Percentiles rank a stretch among this genome's conserved stretches.
These are phyloP conservation scores for Hypomyces rosellus DNA, from an alignment of 2,329 filamentous ascomycete genomes.

Conservation along the genomic window DNA sequence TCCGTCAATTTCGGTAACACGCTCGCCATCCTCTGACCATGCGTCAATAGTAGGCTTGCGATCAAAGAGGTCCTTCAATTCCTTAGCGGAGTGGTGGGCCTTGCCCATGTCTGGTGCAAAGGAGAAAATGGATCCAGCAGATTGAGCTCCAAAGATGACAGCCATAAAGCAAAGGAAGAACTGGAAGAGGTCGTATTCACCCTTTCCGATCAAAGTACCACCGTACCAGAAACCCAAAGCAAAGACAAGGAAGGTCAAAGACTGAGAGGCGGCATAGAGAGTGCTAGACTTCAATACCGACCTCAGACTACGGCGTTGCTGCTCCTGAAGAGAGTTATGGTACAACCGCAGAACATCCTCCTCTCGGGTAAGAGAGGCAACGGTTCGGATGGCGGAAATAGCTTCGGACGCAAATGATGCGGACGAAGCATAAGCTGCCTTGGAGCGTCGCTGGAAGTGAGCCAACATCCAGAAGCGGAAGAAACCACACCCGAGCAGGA, in stretches of 20 bases:
- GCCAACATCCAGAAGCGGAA: constrained; percentile 81
- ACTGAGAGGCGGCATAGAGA: constrained; percentile 81
- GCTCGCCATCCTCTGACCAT: constrained; percentile 67
- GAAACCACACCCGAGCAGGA: constrained; percentile 74
- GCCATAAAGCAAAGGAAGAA: constrained; percentile 90
- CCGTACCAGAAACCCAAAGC: constrained; percentile 93
- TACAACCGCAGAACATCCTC: constrained; percentile 70
- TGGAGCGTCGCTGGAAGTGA: constrained; percentile 71
- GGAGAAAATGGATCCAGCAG: constrained; percentile 81
- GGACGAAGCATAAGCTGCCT: constrained; percentile 71
- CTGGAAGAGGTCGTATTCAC: constrained; percentile 71
- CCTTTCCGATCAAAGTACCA: constrained; percentile 63
- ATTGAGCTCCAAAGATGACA: constrained; percentile 87
- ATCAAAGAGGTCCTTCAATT: constrained; percentile 80
- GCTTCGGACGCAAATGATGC: constrained; percentile 89
- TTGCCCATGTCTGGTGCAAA: constrained; percentile 93
- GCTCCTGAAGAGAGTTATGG: constrained; percentile 56
- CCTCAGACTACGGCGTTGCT: constrained; percentile 61
- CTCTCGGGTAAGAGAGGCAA: constrained; percentile 85
- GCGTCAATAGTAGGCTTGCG: constrained; percentile 74
- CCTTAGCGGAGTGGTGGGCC: constrained; percentile 73
- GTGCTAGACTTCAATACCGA: constrained; percentile 71
- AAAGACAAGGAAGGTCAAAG: constrained; percentile 73
- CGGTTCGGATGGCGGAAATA: constrained; percentile 87
- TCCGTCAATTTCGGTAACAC: constrained; percentile 61